Evolutionary conservation across 768 basidiomycete species (phyloP).

Genomic region (Paxillus rubicundulus): DNA sequence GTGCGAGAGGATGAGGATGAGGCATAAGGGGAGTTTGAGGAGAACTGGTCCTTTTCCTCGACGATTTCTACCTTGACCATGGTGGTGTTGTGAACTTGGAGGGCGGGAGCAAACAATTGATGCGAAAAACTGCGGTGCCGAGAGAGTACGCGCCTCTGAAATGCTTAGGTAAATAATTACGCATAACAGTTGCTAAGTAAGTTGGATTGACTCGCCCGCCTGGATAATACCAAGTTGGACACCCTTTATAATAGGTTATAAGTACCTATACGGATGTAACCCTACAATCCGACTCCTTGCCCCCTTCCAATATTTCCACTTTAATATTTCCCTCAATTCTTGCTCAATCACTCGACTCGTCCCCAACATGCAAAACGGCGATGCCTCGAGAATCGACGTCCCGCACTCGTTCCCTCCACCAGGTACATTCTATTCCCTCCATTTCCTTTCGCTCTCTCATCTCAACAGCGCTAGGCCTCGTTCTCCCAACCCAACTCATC

Average conservation of each 20-base stretch:
- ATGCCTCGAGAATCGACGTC: constrained; percentile 5
- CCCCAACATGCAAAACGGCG: constrained; percentile 33
- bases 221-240: not conserved
- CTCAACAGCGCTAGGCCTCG: constrained; percentile 44
- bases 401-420: constrained; percentile 34
- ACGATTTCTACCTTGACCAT: constrained; percentile 96
- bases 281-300: constrained; percentile 6
- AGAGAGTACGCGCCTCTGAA: constrained; percentile 2
- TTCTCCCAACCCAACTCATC: constrained; percentile 61
- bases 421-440: constrained; percentile 16
- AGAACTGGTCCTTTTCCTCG: constrained; percentile 69
- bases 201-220: not conserved
- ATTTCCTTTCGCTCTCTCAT: not conserved
- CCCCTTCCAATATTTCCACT: constrained; percentile 16
- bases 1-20: constrained; percentile 74
- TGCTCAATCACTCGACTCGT: not conserved
- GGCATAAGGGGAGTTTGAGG: constrained; percentile 62
- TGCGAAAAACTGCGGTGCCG: constrained; percentile 29
- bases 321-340: constrained; percentile 26
- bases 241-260: constrained; percentile 5
- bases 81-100: constrained; percentile 23
- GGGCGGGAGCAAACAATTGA: constrained; percentile 17
- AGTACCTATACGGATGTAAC: constrained; percentile 5
- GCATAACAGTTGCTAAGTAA: constrained; percentile 12
- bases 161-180: not conserved